These are phyloP conservation scores for Leishmania gerbilli DNA, from an alignment of 208 protist genomes.

Conservation along the genomic window DNA sequence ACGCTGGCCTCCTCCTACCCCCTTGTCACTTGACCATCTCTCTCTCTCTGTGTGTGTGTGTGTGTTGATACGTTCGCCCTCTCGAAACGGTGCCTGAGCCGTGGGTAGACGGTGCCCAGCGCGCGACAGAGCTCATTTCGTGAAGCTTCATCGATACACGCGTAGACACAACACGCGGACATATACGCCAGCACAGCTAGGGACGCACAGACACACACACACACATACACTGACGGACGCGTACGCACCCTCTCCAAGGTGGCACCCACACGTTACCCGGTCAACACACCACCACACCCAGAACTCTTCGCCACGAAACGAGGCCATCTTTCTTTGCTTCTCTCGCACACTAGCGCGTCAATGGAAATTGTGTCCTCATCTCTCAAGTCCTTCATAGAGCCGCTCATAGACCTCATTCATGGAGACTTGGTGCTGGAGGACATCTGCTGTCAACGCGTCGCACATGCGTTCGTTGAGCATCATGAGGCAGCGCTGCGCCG, in stretches of 20 bases:
- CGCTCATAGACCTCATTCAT: slow-evolving; percentile 69
- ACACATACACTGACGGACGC: not conserved
- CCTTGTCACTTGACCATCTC: not conserved
- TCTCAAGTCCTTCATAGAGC: slow-evolving; percentile 31
- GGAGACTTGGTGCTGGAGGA: slow-evolving; percentile 59
- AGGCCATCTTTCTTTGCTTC: not conserved
- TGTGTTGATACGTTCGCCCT: not conserved
- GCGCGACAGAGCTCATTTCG: not conserved
- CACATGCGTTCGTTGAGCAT: slow-evolving; percentile 35
- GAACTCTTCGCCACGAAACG: not conserved
- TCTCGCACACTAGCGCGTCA: not conserved
- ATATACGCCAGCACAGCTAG: not conserved
- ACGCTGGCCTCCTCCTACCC: not conserved
- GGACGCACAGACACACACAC: not conserved
- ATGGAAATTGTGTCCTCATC: slow-evolving; percentile 11
- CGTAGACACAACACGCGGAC: not conserved
- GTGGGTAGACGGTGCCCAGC: not conserved
- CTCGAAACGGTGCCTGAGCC: not conserved
- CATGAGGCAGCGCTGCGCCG: slow-evolving; percentile 42
- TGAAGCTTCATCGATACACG: not conserved
- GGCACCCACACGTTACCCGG: not conserved
- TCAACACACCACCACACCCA: not conserved
- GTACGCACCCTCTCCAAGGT: not conserved
- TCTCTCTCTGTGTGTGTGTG: not conserved
- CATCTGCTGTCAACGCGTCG: slow-evolving; percentile 41